phyloP scores from a whole-genome alignment of 495 filamentous ascomycete genomes.

The Aspergillus heteromorphus region DNA sequence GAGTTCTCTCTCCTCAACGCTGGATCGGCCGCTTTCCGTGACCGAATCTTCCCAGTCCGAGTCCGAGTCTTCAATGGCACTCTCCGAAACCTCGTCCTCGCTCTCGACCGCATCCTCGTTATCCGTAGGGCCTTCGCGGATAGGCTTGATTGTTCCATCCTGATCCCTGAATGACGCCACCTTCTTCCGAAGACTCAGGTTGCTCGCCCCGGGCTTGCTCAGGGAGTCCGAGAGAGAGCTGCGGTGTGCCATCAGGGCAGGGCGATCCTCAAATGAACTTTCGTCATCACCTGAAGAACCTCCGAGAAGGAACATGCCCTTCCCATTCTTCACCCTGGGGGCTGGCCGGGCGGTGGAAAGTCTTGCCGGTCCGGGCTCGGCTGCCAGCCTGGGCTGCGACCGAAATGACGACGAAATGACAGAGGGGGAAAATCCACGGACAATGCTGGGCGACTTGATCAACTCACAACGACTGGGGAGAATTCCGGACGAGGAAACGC shows the following conservation, averaged over 20 bases:
- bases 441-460: slow-evolving; percentile 66
- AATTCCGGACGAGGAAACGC: slow-evolving; percentile 41
- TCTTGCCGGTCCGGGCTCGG: slow-evolving; percentile 44
- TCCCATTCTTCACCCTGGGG: slow-evolving; percentile 52
- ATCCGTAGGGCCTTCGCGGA: slow-evolving; percentile 51
- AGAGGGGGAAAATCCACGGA: slow-evolving; percentile 82
- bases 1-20: slow-evolving; percentile 67
- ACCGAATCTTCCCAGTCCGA: slow-evolving; percentile 90
- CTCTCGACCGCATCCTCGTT: slow-evolving; percentile 71
- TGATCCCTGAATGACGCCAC: slow-evolving; percentile 81
- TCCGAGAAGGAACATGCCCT: slow-evolving; percentile 69
- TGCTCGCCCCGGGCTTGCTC: slow-evolving; percentile 31
- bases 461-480: slow-evolving; percentile 32
- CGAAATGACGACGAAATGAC: slow-evolving; percentile 68
- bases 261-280: slow-evolving; percentile 68
- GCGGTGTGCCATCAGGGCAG: slow-evolving; percentile 44
- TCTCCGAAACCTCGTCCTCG: slow-evolving; percentile 68
- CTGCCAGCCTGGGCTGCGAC: slow-evolving; percentile 51
- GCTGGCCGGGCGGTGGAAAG: slow-evolving; percentile 35
- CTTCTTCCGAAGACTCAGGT: slow-evolving; percentile 55
- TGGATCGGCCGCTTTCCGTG: slow-evolving; percentile 79
- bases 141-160: slow-evolving; percentile 58
- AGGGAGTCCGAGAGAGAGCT: slow-evolving; percentile 52
- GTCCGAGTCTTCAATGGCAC: slow-evolving; percentile 80
- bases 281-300: slow-evolving; percentile 73